These are phyloP conservation scores for Aureobasidium sp. DNA, from an alignment of 2,329 filamentous ascomycete genomes.

Conservation along the genomic window DNA sequence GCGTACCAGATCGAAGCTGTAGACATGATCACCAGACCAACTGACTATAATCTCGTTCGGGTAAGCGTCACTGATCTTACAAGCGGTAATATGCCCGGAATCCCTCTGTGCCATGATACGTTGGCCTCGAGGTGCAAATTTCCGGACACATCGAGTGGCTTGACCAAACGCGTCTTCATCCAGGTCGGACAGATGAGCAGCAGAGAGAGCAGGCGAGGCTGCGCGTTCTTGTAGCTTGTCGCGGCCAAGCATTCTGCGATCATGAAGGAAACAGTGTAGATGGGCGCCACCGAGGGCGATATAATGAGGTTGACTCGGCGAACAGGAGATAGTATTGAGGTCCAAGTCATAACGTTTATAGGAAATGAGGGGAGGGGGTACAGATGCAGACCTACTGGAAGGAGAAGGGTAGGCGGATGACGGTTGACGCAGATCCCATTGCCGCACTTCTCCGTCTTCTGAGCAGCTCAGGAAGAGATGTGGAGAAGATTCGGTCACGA, in stretches of 20 bases:
- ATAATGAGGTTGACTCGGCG: constrained; percentile 58
- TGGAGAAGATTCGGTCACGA: constrained; percentile 60
- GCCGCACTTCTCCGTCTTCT: constrained; percentile 61
- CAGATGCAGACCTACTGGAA: constrained; percentile 35
- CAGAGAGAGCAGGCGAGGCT: constrained; percentile 32
- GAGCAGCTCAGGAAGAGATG: constrained; percentile 62
- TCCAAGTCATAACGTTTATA: constrained; percentile 56
- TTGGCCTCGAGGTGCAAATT: constrained; percentile 56
- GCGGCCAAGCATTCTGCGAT: constrained; percentile 58
- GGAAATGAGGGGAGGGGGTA: constrained; percentile 57
- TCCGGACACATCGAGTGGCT: constrained; percentile 57
- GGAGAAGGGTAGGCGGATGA: constrained; percentile 54
- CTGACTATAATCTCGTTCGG: constrained; percentile 61
- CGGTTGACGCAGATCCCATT: constrained; percentile 59
- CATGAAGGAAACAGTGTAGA: constrained; percentile 60
- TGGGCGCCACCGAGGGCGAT: constrained; percentile 62
- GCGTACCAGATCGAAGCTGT: constrained; percentile 55
- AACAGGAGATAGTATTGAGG: constrained; percentile 61
- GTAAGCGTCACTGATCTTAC: constrained; percentile 61
- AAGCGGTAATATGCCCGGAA: constrained; percentile 59
- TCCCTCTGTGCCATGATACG: constrained; percentile 44
- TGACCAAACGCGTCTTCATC: constrained; percentile 49
- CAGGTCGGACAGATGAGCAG: constrained; percentile 30
- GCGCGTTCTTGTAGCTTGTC: constrained; percentile 49
- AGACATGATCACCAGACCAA: constrained; percentile 58